Evolutionary conservation across 2,329 filamentous ascomycete genomes (phyloP).

Genomic region (Acarospora socialis): DNA sequence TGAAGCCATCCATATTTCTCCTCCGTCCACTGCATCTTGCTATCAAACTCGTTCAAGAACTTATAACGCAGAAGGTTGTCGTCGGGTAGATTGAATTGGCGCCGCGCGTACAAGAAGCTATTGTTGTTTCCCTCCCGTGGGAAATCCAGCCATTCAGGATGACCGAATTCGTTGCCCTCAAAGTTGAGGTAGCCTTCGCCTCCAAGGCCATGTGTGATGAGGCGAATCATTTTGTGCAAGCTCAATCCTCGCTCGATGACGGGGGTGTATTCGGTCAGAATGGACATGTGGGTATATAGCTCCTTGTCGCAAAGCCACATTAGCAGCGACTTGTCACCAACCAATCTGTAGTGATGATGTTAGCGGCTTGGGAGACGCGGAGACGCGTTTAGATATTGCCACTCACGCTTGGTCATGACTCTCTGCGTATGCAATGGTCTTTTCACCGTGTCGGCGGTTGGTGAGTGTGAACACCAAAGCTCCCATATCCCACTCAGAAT

Average conservation of each 20-base stretch:
- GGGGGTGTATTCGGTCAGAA: constrained; percentile 65
- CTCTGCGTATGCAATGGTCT: constrained; percentile 95
- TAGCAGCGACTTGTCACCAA: constrained; percentile 92
- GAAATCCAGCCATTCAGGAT: constrained; percentile 98
- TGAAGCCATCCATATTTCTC: constrained; percentile 85
- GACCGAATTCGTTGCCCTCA: constrained; percentile 96
- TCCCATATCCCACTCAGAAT: constrained; percentile 82
- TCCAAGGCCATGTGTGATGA: constrained; percentile 79
- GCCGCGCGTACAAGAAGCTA: constrained; percentile 85
- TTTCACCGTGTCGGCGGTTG: constrained; percentile 88
- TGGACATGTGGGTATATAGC: constrained; percentile 96
- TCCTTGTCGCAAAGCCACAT: constrained; percentile 98
- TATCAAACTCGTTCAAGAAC: constrained; percentile 88
- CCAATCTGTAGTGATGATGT: constrained; percentile 47
- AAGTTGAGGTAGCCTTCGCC: constrained; percentile 98
- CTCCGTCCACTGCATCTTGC: constrained; percentile 77
- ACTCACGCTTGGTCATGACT: constrained; percentile 94
- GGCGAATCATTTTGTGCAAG: constrained; percentile 93
- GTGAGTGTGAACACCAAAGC: constrained; percentile 76
- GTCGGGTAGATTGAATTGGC: constrained; percentile 85
- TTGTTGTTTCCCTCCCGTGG: constrained; percentile 85
- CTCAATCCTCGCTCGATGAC: constrained; percentile 82
- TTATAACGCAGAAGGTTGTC: constrained; percentile 75
- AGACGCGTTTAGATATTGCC: background rate
- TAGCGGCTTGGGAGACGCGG: constrained; percentile 8